Evolutionary conservation across 2,329 filamentous ascomycete species (phyloP).

Genomic region (Pseudocercospora fuligena): DNA sequence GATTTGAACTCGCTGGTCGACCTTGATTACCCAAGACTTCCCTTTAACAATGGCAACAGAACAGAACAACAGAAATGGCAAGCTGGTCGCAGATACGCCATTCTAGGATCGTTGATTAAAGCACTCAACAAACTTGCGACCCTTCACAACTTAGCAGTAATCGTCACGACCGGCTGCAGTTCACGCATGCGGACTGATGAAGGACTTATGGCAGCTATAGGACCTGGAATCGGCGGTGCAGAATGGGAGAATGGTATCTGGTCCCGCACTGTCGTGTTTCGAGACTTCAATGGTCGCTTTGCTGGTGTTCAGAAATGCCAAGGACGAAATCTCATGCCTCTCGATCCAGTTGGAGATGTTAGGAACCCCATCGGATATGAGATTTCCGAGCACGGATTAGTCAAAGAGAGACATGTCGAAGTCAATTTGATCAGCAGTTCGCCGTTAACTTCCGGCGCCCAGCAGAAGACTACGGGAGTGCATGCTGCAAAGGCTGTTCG

Average conservation of each 20-base stretch:
- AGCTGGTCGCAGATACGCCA: slow-evolving; percentile 57
- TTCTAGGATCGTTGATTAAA: slow-evolving; percentile 69
- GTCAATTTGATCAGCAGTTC: slow-evolving; percentile 27
- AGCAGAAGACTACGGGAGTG: slow-evolving; percentile 5
- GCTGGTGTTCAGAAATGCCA: slow-evolving; percentile 51
- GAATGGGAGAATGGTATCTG: slow-evolving; percentile 82
- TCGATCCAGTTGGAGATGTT: slow-evolving; percentile 45
- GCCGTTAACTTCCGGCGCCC: background rate
- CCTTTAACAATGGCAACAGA: slow-evolving; percentile 44
- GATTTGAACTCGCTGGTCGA: slow-evolving; percentile 77
- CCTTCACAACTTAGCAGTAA: slow-evolving; percentile 71
- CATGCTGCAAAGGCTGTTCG: slow-evolving; percentile 33
- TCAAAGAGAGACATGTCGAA: slow-evolving; percentile 34
- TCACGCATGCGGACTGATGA: slow-evolving; percentile 71
- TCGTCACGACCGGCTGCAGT: slow-evolving; percentile 78
- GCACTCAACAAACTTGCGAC: slow-evolving; percentile 73
- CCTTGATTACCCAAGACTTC: slow-evolving; percentile 70
- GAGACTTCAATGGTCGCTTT: slow-evolving; percentile 64
- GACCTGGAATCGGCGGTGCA: slow-evolving; percentile 73
- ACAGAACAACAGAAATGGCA: slow-evolving; percentile 54
- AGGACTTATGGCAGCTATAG: slow-evolving; percentile 66
- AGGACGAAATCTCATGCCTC: slow-evolving; percentile 42
- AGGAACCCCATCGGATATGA: slow-evolving; percentile 57
- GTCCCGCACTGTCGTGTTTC: slow-evolving; percentile 76
- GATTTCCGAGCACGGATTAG: slow-evolving; percentile 50